These are phyloP conservation scores for Thermoascus crustaceus DNA, from an alignment of 2,329 filamentous ascomycete species.

Conservation along the genomic window DNA sequence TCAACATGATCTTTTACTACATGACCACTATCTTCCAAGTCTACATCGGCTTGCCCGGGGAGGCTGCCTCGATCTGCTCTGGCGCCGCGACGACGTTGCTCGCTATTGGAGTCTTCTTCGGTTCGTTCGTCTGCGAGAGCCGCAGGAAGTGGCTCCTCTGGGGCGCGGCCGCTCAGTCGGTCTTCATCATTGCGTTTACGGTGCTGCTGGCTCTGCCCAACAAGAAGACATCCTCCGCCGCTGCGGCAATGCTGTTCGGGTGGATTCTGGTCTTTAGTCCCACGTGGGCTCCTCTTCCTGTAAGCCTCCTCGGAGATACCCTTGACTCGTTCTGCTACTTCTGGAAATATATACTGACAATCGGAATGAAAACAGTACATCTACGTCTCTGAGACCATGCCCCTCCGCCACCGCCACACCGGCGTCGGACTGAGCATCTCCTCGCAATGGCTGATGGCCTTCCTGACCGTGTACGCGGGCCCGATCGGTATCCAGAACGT, in stretches of 20 bases:
- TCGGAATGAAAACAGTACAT: too few species aligned
- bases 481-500: slow-evolving; percentile 24
- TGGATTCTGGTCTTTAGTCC: slow-evolving; percentile 25
- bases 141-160: slow-evolving; percentile 21
- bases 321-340: neutral
- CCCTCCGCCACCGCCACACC: slow-evolving; percentile 27
- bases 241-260: slow-evolving; percentile 23
- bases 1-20: slow-evolving; percentile 25
- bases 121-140: slow-evolving; percentile 19
- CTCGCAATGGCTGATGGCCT: slow-evolving; percentile 28
- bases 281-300: slow-evolving; percentile 20
- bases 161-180: slow-evolving; percentile 16
- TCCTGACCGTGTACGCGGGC: slow-evolving; percentile 28
- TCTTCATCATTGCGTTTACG: slow-evolving; percentile 23
- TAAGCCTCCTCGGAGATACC: too few species aligned
- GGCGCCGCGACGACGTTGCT: slow-evolving; percentile 20
- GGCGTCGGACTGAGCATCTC: slow-evolving; percentile 24
- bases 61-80: slow-evolving; percentile 16
- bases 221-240: slow-evolving; percentile 15
- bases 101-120: slow-evolving; percentile 16
- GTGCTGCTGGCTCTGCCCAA: slow-evolving; percentile 11
- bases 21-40: slow-evolving; percentile 20
- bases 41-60: slow-evolving; percentile 18
- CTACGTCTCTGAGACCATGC: slow-evolving; percentile 26
- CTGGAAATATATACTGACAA: neutral